Evolutionary conservation across 805 yeast genomes (phyloP), one percentile per base, ranked within the genome.

Genomic region (Jamesozyma spencerorum): DNA sequence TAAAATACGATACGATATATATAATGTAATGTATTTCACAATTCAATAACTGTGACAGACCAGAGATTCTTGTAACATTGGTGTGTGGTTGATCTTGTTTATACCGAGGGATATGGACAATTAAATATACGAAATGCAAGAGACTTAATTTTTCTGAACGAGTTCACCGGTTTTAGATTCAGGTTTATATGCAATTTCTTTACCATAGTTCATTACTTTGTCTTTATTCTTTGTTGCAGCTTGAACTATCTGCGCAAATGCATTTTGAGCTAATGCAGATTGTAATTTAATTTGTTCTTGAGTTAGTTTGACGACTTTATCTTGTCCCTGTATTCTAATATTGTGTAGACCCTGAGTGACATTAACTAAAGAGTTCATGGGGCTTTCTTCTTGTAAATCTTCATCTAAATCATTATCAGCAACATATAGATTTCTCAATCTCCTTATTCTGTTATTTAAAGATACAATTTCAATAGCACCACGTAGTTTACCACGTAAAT

Each of bases 401-500:
- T 53, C 49, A 39, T 49, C 64, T 13, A 55, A 37, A 29, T 63
- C 69, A 42, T 70, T 77, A 44, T 68, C 78, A 15, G 39, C 40
- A 50, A 27, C 71, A 29, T 62, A 83, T 49, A 77, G 53, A 42
- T 70, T 69, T 63, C 81, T 77, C 57, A 90, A 72, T 49, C 80
- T 79, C 54, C 74, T 69, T 59, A 90, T 78, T 58, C 84, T 75
- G 62, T 87, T 87, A 54, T 82, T 77, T 63, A 90, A 74, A 51
- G 77, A 78, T 39, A 90, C 88, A 55, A 85, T 69, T 58, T 86
- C 92, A 51, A 85, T 81, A 30, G 92, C 97, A 51, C 81, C 84
- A 54, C 80, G 77, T 66, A 92, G 79, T 62, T 83, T 87, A 54
- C 74, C 71, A 56, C 84, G 85, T 26, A 95, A 94, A 56, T 81